Evolutionary conservation across 2,329 filamentous ascomycete species (phyloP).

Genomic region (Aspergillus sp.): DNA sequence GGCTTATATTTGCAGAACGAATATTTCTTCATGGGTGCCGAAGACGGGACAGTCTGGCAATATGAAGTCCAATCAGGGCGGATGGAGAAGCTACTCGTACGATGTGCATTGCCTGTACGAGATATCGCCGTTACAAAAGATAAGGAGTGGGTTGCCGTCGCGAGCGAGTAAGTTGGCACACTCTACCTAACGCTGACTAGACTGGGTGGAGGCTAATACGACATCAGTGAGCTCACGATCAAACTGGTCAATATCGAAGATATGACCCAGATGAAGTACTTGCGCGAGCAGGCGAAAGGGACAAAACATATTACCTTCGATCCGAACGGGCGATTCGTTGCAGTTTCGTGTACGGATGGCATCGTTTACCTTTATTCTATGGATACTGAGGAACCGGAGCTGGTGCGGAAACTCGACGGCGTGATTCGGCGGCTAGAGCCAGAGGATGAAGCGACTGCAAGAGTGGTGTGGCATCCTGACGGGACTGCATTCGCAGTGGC

Average conservation of each 20-base stretch:
- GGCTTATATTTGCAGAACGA: conserved; percentile 55
- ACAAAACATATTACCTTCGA: conserved; percentile 92
- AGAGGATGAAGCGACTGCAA: conserved; percentile 72
- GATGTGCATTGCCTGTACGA: conserved; percentile 81
- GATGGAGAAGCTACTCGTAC: conserved; percentile 79
- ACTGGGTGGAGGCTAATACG: conserved; percentile 16
- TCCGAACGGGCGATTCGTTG: conserved; percentile 69
- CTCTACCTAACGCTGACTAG: background rate
- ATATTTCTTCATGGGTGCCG: conserved; percentile 84
- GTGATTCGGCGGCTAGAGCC: conserved; percentile 77
- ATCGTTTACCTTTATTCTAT: conserved; percentile 87
- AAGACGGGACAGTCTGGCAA: conserved; percentile 93
- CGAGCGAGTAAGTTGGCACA: conserved; percentile 69
- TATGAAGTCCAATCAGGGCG: conserved; percentile 71
- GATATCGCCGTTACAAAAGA: conserved; percentile 82
- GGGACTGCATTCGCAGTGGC: conserved; percentile 85
- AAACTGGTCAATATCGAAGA: conserved; percentile 84
- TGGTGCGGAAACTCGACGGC: conserved; percentile 82
- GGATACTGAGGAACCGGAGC: conserved; percentile 71
- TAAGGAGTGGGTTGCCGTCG: conserved; percentile 84
- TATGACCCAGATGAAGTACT: conserved; percentile 70
- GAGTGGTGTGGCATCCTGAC: conserved; percentile 88
- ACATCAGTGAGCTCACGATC: conserved; percentile 71
- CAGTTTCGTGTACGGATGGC: conserved; percentile 85
- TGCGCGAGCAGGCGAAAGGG: conserved; percentile 81